A percentile compares a stretch with the other conserved stretches of the same genome.
phyloP scores from a whole-genome alignment of 345 rosid genomes.

The Cardiospermum halicacabum region DNA sequence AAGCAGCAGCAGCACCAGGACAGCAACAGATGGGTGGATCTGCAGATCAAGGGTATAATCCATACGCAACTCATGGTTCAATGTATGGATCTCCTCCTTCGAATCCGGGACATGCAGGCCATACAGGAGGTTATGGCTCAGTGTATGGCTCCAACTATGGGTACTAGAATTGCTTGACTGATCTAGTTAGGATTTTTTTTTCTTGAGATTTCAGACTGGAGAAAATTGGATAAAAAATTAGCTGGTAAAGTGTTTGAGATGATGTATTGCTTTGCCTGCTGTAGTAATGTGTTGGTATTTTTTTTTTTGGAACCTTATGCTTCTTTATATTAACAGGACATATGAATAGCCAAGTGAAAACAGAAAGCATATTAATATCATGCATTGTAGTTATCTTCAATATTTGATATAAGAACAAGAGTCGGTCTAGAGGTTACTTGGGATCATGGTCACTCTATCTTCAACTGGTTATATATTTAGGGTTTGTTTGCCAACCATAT shows the following conservation, averaged over 20 bases:
- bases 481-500: too few species aligned
- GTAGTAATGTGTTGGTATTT: too few species aligned
- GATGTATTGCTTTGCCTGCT: too few species aligned
- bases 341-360: too few species aligned
- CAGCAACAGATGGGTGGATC: slow-evolving; percentile 51
- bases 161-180: slow-evolving; percentile 37
- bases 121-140: slow-evolving; percentile 60
- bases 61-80: slow-evolving; percentile 76
- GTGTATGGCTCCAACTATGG: slow-evolving; percentile 74
- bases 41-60: slow-evolving; percentile 82
- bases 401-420: too few species aligned
- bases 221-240: neutral
- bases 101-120: slow-evolving; percentile 52
- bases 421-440: too few species aligned
- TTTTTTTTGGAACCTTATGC: too few species aligned
- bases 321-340: too few species aligned
- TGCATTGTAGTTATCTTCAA: too few species aligned
- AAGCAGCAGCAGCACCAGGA: slow-evolving; percentile 58
- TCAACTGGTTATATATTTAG: too few species aligned
- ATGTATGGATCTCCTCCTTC: slow-evolving; percentile 78
- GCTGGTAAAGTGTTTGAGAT: slow-evolving; percentile 7
- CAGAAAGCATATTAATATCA: too few species aligned
- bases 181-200: neutral
- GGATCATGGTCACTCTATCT: too few species aligned
- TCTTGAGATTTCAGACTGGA: neutral